Conservation (phyloP, 192 early-diverging fungal genomes). For the Coemansia sp. region DNA sequence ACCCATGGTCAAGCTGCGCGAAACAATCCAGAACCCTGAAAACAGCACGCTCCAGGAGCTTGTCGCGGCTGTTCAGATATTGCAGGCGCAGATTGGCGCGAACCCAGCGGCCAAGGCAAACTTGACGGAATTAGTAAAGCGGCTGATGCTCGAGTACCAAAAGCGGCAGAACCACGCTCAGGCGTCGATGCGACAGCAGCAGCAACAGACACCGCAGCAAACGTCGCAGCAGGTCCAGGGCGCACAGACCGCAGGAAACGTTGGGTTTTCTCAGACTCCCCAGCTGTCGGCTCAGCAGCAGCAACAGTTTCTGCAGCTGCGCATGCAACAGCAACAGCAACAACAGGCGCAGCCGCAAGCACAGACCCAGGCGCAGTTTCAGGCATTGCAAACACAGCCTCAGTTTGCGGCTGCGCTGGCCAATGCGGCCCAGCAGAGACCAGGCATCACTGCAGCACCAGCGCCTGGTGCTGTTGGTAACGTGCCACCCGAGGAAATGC, state of each 20-base stretch:
- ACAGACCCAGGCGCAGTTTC: conserved; percentile 20
- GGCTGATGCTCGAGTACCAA: conserved; percentile 15
- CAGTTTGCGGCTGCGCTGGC: conserved; percentile 23
- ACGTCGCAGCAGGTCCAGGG: background rate
- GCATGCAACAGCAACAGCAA: conserved; percentile 19
- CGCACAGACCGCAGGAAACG: background rate
- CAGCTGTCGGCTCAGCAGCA: conserved; percentile 15
- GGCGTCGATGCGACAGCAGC: conserved; percentile 1
- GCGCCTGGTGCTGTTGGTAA: conserved; percentile 4
- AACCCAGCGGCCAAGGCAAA: conserved; percentile 13
- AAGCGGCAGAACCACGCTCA: conserved; percentile 17
- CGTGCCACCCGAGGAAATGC: conserved; percentile 14
- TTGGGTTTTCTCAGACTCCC: background rate
- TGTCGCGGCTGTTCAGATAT: conserved; percentile 12
- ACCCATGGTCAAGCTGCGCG: conserved; percentile 15
- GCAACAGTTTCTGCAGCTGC: conserved; percentile 21
- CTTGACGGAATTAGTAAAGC: conserved; percentile 6
- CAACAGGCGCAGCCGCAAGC: conserved; percentile 19
- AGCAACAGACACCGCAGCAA: background rate
- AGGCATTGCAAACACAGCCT: conserved; percentile 13
- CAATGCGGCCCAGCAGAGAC: conserved; percentile 19
- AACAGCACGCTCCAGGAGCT: conserved; percentile 28
- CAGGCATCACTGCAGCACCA: conserved; percentile 3
- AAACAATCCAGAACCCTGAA: conserved; percentile 26
- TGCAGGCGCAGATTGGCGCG: conserved; percentile 19